Evolutionary conservation across 1,284 basidiomycete genomes (phyloP), one percentile per base, ranked within the genome.

Genomic region (Boletus albobrunnescens): DNA sequence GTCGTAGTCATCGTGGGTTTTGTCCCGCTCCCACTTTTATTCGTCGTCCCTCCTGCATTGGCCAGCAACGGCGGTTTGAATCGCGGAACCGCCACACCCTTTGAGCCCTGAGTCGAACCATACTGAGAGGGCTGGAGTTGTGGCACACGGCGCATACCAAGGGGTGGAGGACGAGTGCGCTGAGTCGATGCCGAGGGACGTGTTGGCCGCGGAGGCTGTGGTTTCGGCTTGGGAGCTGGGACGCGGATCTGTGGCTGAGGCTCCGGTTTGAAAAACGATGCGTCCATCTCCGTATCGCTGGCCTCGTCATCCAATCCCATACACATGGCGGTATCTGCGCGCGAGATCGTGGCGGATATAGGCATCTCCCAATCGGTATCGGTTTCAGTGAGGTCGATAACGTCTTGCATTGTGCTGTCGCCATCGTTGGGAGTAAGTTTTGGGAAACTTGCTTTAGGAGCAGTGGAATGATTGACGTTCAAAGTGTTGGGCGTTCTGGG

Each of bases 31-130:
- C 39, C 43, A n/a, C n/a, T 27, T 27, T 48, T 51, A 27, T 28
- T 39, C 11, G n/a, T 28, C 19, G 32, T n/a, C 19, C 38, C 20
- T 10, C 40, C 33, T 13, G 35, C 39, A 33, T 36, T 52, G n/a
- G 49, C 20, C 8, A 63, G 53, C 30, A 65, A 42, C 2, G 64
- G 65, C 1, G 65, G 65, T 31, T 65, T 64, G 46, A 64, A 64
- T 17, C 53, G 53, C 3, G 65, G 62, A 14, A 54, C 56, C 2
- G 42, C 47, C 14, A 26, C 28, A 5, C 42, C 16, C 30, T 52
- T 67, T 36, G 64, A 24, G 30, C 22, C 28, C 26, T 63, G 65
- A 5, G 65, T 53, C 1, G 44, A 26, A 14, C 33, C 14, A 12
- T 51, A 57, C 26, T 67, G 61, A 1, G 65, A 52, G 31, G 50